These are phyloP conservation scores for Chamaecyparis obtusa DNA, from an alignment of 75 land plant species.

Conservation along the genomic window DNA sequence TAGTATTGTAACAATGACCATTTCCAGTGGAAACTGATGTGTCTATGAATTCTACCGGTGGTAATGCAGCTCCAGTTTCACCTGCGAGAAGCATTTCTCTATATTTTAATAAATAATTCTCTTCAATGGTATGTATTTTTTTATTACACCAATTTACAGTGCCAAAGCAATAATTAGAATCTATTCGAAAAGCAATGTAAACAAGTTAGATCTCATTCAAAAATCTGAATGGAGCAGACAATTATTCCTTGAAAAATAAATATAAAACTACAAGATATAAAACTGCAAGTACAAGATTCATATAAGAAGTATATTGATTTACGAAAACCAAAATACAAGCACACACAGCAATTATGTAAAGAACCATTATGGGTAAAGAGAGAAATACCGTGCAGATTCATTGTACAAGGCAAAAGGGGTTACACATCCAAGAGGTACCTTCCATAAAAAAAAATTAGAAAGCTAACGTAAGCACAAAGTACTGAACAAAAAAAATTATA, in stretches of 20 bases:
- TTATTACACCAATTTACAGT: neutral
- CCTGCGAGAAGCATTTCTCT: neutral
- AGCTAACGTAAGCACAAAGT: neutral
- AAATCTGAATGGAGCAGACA: neutral
- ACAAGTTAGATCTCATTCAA: neutral
- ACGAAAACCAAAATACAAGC: neutral
- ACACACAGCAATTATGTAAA: neutral
- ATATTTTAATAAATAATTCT: neutral
- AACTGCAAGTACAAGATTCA: neutral
- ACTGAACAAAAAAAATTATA: neutral
- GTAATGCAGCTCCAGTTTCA: neutral
- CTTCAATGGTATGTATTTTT: neutral
- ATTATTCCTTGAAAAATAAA: neutral
- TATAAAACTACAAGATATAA: neutral
- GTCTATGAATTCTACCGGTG: neutral
- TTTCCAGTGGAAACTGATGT: neutral
- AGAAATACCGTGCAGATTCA: slow-evolving; percentile 71
- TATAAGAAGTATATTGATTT: neutral
- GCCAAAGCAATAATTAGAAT: neutral
- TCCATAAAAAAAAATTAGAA: slow-evolving; percentile 10
- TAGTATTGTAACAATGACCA: neutral
- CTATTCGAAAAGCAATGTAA: neutral
- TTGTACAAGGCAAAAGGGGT: slow-evolving; percentile 91
- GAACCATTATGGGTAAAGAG: neutral
- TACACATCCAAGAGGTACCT: slow-evolving; percentile 87